Evolutionary conservation across 345 rosid species (phyloP).

Genomic region (Citrus cavaleriei): DNA sequence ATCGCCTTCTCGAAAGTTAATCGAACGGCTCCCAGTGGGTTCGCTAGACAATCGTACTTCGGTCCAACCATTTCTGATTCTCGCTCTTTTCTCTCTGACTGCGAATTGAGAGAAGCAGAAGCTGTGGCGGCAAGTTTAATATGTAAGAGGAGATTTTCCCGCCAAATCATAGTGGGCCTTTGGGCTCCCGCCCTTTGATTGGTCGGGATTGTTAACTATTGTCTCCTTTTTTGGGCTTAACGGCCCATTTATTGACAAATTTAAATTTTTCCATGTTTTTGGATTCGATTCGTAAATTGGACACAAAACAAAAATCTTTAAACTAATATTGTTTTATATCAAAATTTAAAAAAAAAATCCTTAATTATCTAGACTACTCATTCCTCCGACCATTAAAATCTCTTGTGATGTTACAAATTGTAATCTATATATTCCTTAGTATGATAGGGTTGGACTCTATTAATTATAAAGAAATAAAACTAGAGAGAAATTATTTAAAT

Average conservation of each 20-base stretch:
- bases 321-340: too few species aligned
- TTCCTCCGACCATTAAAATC: too few species aligned
- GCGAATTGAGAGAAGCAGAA: neutral
- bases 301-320: too few species aligned
- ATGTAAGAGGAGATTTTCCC: constrained; percentile 16
- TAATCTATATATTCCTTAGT: too few species aligned
- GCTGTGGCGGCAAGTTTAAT: neutral
- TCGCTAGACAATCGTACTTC: constrained; percentile 68
- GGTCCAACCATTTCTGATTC: constrained; percentile 66
- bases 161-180: constrained; percentile 17
- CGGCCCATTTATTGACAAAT: neutral
- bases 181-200: constrained; percentile 31
- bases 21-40: constrained; percentile 91
- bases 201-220: neutral
- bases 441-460: too few species aligned
- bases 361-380: too few species aligned
- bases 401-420: too few species aligned
- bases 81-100: neutral
- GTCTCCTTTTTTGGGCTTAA: neutral
- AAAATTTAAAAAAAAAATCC: too few species aligned
- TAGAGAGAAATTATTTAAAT: too few species aligned
- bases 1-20: constrained; percentile 68
- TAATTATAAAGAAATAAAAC: too few species aligned
- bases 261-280: too few species aligned
- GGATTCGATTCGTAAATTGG: too few species aligned